Percentiles rank a stretch among this genome's conserved stretches.
phyloP scores from a whole-genome alignment of 2,329 filamentous ascomycete species.

The Ceratocystiopsis brevicomis region DNA sequence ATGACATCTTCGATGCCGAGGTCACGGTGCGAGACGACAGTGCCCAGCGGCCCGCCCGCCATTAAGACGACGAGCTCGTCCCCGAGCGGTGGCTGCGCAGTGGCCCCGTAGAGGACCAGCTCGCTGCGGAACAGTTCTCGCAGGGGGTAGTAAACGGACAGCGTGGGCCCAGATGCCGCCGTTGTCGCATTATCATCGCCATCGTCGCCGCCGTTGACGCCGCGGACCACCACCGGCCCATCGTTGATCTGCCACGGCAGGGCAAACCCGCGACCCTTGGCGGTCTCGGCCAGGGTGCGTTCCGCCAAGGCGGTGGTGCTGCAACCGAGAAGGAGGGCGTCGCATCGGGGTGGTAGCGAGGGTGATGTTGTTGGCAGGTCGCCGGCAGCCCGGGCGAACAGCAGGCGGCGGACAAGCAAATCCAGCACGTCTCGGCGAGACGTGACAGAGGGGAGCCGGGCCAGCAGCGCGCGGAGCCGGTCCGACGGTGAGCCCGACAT shows the following conservation, averaged over 20 bases:
- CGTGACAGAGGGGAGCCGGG: constrained; percentile 50
- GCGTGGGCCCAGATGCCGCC: not conserved
- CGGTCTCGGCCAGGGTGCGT: constrained; percentile 67
- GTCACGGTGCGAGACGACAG: constrained; percentile 47
- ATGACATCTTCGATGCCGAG: constrained; percentile 85
- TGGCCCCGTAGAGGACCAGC: constrained; percentile 43
- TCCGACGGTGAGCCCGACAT: constrained; percentile 8
- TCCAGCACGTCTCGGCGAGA: constrained; percentile 55
- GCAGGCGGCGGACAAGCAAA: constrained; percentile 51
- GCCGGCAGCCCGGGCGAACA: constrained; percentile 46
- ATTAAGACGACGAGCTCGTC: not conserved
- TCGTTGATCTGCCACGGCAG: constrained; percentile 71
- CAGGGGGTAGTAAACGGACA: constrained; percentile 54
- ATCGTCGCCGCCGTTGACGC: not conserved
- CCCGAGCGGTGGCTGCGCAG: constrained; percentile 31
- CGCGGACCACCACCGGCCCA: constrained; percentile 25
- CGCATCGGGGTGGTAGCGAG: constrained; percentile 22
- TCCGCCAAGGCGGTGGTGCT: constrained; percentile 79
- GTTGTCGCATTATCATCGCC: not conserved
- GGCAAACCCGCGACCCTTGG: constrained; percentile 73
- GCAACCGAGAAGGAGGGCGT: constrained; percentile 62
- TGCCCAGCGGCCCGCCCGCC: not conserved
- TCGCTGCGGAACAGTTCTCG: constrained; percentile 75
- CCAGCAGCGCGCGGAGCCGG: constrained; percentile 35
- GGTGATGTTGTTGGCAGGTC: constrained; percentile 16